These are phyloP conservation scores for Rhizopogon vulgaris DNA, from an alignment of 768 basidiomycete species.

Conservation along the genomic window DNA sequence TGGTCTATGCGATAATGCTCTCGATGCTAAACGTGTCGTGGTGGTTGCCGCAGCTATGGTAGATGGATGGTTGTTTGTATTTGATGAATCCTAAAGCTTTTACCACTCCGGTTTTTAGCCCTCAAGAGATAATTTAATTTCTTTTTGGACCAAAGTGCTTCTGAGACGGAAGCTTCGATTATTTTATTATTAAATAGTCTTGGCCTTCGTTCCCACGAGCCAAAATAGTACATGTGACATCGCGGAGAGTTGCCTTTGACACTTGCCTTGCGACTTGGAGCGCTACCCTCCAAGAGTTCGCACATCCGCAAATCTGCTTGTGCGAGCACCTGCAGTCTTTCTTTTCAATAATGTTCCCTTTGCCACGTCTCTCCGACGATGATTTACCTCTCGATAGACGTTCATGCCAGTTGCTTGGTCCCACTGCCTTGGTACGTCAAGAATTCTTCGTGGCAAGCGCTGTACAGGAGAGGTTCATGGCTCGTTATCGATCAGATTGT, in stretches of 20 bases:
- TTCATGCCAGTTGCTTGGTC: conserved; percentile 40
- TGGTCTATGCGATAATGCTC: not conserved
- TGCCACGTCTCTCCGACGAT: conserved; percentile 4
- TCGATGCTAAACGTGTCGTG: not conserved
- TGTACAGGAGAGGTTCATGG: not conserved
- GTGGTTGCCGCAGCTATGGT: conserved; percentile 3
- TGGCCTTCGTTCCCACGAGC: not conserved
- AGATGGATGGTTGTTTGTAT: not conserved
- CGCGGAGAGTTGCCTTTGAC: too few species aligned
- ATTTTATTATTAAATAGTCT: too few species aligned
- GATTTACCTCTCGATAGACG: conserved; percentile 36
- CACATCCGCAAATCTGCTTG: not conserved
- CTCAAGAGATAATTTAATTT: too few species aligned
- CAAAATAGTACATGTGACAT: not conserved
- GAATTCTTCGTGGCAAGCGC: not conserved
- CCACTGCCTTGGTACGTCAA: conserved; percentile 37
- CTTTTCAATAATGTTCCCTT: conserved; percentile 9
- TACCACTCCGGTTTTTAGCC: not conserved
- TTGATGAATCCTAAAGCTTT: not conserved
- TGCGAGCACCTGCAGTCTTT: not conserved
- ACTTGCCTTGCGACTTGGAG: not conserved
- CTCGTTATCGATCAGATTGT: conserved; percentile 45
- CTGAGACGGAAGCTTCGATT: too few species aligned
- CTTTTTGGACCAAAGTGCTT: too few species aligned
- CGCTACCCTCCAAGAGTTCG: not conserved